Percentiles rank a stretch among this genome's conserved stretches.
Conservation (phyloP, 2,329 filamentous ascomycete species). For the Tolypocladium album region DNA sequence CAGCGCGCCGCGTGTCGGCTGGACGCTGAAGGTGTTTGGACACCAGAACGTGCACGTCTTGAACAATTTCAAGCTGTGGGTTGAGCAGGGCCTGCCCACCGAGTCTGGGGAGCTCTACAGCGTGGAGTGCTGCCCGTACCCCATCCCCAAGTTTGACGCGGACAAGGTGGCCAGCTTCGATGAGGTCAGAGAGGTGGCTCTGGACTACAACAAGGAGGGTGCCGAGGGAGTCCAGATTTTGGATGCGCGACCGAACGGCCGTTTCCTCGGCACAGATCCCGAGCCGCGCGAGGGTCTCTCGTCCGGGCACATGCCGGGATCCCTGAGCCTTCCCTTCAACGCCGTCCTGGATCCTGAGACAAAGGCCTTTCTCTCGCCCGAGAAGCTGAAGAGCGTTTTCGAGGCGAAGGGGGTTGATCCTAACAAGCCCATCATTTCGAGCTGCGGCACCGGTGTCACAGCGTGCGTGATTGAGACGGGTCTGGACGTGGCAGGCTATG, state of each 20-base stretch:
- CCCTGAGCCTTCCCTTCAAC: constrained; percentile 71
- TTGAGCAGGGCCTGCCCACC: constrained; percentile 69
- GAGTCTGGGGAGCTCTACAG: constrained; percentile 68
- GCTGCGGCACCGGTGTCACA: constrained; percentile 89
- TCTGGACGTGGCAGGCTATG: constrained; percentile 66
- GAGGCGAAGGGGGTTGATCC: constrained; percentile 70
- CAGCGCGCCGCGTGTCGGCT: constrained; percentile 83
- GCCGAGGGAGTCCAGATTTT: constrained; percentile 76
- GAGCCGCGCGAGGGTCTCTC: constrained; percentile 80
- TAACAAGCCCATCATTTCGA: constrained; percentile 70
- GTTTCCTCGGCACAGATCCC: constrained; percentile 73
- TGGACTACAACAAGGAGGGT: constrained; percentile 72
- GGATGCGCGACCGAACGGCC: constrained; percentile 70
- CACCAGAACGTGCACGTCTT: constrained; percentile 81
- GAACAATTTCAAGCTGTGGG: constrained; percentile 95
- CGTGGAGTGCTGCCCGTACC: constrained; percentile 54
- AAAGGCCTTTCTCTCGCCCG: constrained; percentile 65
- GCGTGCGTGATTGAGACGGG: constrained; percentile 86
- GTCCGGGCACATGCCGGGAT: constrained; percentile 86
- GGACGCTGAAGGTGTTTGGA: constrained; percentile 86
- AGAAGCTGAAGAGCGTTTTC: constrained; percentile 67
- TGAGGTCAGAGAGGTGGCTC: constrained; percentile 66
- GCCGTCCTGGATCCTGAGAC: constrained; percentile 72
- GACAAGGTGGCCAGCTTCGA: constrained; percentile 70
- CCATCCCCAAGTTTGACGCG: constrained; percentile 49